Evolutionary conservation across 371 early-diverging fungal species (phyloP), one percentile per base, ranked within the genome.

Genomic region (Mucor indicus): DNA sequence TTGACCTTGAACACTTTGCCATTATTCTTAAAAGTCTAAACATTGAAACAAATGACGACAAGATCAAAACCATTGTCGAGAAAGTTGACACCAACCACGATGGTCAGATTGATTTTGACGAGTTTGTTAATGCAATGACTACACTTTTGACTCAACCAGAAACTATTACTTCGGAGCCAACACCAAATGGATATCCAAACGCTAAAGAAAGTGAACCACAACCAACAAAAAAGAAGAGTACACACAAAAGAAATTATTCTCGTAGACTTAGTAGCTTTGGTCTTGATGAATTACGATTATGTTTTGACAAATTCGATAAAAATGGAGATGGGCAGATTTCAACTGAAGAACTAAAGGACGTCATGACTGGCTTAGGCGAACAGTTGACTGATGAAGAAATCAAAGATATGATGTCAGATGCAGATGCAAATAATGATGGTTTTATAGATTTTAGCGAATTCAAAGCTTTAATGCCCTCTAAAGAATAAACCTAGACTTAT

Each of bases 371-470:
- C 42, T 62, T 90, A 2, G 89, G 86, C 3, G 87, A 89, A 48
- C 67, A 75, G 22, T 50, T 91, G 50, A 83, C 79, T 8, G 81
- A 84, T 27, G 78, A 85, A 48, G 91, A 91, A 48, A 59, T 92
- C 21, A 80, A 80, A 43, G 90, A 87, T 45, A 90, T 92, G 91
- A 89, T 92, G 58, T 76, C 80, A 13, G 89, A 89, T 55, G 90
- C 86, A 4, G 91, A 89, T 60, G 62, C 72, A 24, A 86, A 90
- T 52, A 81, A 81, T 2, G 86, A 88, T 58, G 89, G 87, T 3
- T 77, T 62, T 44, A 68, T 81, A 50, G 72, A 75, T 37, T 74
- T 79, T 53, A 67, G 70, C 10, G 83, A 81, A 48, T 81, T 89
- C 51, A 64, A 77, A 33, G 65, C 75, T 5, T 65, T 89, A 6